Conservation (phyloP, 2,329 filamentous ascomycete genomes). For the Immersiporthe knoxdaviesiana region DNA sequence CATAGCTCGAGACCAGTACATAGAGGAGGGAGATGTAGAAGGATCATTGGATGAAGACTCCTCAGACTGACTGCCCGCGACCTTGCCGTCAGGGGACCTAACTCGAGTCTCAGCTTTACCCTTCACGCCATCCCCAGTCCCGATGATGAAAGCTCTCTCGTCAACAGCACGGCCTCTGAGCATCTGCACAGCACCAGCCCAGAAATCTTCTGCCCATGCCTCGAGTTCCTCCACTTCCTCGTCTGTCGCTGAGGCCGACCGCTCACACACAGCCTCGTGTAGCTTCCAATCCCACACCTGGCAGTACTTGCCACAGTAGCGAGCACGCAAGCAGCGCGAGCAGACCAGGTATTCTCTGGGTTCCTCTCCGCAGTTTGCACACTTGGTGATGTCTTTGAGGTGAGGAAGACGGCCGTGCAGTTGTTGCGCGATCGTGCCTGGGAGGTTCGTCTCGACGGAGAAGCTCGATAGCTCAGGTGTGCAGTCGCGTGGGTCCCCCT, state of each 20-base stretch:
- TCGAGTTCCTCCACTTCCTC: background rate
- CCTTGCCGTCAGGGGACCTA: background rate
- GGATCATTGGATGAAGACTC: background rate
- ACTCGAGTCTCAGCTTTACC: background rate
- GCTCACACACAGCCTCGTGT: background rate
- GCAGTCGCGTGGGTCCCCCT: background rate
- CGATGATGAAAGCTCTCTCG: background rate
- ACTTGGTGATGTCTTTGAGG: background rate
- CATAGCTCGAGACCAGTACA: constrained; percentile 14
- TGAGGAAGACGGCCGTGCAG: background rate
- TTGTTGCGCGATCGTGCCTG: background rate
- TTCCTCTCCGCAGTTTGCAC: constrained; percentile 11
- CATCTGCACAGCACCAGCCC: constrained; percentile 13
- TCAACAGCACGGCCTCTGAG: background rate
- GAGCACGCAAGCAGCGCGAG: constrained; percentile 5
- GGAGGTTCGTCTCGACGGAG: background rate
- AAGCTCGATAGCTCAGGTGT: background rate
- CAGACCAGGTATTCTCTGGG: constrained; percentile 16
- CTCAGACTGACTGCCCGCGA: background rate
- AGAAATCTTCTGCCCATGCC: constrained; percentile 1
- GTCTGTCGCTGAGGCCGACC: background rate
- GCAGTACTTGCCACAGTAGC: constrained; percentile 25
- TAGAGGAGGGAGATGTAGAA: background rate
- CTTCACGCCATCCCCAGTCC: too few species aligned
- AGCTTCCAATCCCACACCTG: constrained; percentile 22